Conservation (phyloP, 2,329 filamentous ascomycete genomes). For the Pseudogymnoascus sp. region DNA sequence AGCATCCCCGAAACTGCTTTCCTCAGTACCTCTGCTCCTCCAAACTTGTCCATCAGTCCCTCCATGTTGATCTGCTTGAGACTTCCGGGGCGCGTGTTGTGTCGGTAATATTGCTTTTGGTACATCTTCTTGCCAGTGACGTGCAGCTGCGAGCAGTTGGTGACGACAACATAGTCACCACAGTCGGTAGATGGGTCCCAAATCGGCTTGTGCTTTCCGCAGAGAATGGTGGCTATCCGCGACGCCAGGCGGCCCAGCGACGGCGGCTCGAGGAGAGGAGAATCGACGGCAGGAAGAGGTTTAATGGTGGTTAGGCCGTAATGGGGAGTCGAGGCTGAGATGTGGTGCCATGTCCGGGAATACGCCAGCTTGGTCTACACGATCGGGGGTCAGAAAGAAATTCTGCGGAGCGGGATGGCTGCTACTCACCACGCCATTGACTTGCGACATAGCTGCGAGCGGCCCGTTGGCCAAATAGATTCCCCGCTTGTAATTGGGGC, state of each 20-base stretch:
- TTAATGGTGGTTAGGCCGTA: constrained; percentile 48
- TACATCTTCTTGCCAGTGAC: constrained; percentile 86
- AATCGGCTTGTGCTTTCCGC: constrained; percentile 99
- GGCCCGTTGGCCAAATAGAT: constrained; percentile 18
- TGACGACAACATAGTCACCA: constrained; percentile 96
- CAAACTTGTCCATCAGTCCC: constrained; percentile 85
- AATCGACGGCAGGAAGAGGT: constrained; percentile 28
- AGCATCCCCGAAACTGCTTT: constrained; percentile 95
- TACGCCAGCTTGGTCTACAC: constrained; percentile 87
- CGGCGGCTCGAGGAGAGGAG: constrained; percentile 52
- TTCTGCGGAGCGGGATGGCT: not conserved
- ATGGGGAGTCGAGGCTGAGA: constrained; percentile 64
- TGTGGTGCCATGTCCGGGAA: constrained; percentile 87
- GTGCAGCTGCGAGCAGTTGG: constrained; percentile 78
- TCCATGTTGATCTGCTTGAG: constrained; percentile 91
- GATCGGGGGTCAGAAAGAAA: constrained; percentile 9
- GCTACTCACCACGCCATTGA: constrained; percentile 60
- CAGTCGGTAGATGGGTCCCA: constrained; percentile 97
- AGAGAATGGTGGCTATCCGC: constrained; percentile 76
- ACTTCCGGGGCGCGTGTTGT: constrained; percentile 83
- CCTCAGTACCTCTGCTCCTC: constrained; percentile 82
- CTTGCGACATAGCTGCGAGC: constrained; percentile 62
- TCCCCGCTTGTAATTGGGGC: not conserved
- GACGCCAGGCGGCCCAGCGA: constrained; percentile 86
- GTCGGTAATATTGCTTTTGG: constrained; percentile 94